Conservation (phyloP, 148 eudicot genomes). For the Linanthus parryae region DNA sequence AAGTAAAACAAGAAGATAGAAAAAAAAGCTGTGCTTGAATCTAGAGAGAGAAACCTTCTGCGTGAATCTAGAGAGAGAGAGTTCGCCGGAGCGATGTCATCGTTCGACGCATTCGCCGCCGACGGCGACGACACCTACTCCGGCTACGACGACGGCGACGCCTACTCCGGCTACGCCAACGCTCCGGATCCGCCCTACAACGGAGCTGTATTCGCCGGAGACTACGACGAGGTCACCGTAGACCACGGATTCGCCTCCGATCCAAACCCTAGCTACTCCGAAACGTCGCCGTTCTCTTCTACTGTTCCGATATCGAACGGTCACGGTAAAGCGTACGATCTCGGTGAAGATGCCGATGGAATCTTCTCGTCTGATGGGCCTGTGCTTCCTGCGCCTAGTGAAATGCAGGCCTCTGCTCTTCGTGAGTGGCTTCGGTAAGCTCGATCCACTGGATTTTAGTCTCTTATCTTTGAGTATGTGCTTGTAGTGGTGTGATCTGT, state of each 20-base stretch:
- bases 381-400: conserved; percentile 70
- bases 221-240: conserved; percentile 42
- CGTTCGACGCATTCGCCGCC: conserved; percentile 58
- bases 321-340: conserved; percentile 46
- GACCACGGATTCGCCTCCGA: conserved; percentile 41
- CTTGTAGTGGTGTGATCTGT: conserved; percentile 6
- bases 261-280: conserved; percentile 26
- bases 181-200: conserved; percentile 28
- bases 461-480: no score
- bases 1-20: background rate
- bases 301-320: conserved; percentile 55
- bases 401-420: conserved; percentile 83
- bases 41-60: background rate
- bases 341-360: conserved; percentile 58
- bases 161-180: conserved; percentile 15
- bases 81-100: conserved; percentile 24
- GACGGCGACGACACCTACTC: conserved; percentile 31
- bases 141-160: conserved; percentile 9
- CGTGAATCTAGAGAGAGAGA: conserved; percentile 21
- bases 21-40: background rate
- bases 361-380: conserved; percentile 82
- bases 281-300: conserved; percentile 38
- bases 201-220: conserved; percentile 19
- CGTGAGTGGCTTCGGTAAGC: conserved; percentile 95
- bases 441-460: background rate